Evolutionary conservation across 2,329 filamentous ascomycete genomes (phyloP).

Genomic region (Curvularia eragrostidis): DNA sequence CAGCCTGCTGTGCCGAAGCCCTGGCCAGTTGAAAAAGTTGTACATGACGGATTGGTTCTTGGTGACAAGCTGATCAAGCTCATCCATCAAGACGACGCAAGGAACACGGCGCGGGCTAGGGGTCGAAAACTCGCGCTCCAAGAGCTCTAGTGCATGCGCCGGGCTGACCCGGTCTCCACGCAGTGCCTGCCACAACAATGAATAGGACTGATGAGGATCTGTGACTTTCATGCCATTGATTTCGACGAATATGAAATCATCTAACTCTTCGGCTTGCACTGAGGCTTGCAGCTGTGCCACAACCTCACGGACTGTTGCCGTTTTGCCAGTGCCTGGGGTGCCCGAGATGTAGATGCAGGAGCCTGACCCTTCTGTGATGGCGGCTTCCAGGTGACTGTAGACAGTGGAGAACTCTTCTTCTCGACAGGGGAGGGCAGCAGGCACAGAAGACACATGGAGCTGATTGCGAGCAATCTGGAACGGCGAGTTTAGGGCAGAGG

Average conservation of each 20-base stretch:
- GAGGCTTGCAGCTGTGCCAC: conserved; percentile 87
- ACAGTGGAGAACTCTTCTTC: conserved; percentile 91
- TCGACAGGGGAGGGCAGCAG: conserved; percentile 85
- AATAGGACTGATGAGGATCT: conserved; percentile 95
- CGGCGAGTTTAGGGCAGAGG: conserved; percentile 79
- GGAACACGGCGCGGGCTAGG: conserved; percentile 90
- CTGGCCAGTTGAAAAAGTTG: conserved; percentile 99
- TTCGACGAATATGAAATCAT: conserved; percentile 98
- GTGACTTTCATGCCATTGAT: conserved; percentile 99
- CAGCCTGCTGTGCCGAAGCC: conserved; percentile 84
- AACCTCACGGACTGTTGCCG: conserved; percentile 94
- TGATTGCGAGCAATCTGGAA: conserved; percentile 89
- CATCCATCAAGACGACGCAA: conserved; percentile 97
- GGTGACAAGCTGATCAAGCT: conserved; percentile 95
- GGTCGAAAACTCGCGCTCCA: conserved; percentile 91
- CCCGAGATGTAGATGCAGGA: conserved; percentile 99
- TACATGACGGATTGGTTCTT: conserved; percentile 99
- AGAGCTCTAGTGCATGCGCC: conserved; percentile 84
- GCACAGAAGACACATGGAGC: conserved; percentile 92
- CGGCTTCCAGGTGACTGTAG: conserved; percentile 90
- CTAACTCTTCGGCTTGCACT: conserved; percentile 86
- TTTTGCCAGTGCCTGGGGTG: conserved; percentile 97
- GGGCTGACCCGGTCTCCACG: conserved; percentile 93
- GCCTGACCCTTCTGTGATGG: conserved; percentile 90
- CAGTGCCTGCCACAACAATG: conserved; percentile 92